phyloP scores from a whole-genome alignment of 2,329 filamentous ascomycete genomes.

The Xylariaceae sp. region DNA sequence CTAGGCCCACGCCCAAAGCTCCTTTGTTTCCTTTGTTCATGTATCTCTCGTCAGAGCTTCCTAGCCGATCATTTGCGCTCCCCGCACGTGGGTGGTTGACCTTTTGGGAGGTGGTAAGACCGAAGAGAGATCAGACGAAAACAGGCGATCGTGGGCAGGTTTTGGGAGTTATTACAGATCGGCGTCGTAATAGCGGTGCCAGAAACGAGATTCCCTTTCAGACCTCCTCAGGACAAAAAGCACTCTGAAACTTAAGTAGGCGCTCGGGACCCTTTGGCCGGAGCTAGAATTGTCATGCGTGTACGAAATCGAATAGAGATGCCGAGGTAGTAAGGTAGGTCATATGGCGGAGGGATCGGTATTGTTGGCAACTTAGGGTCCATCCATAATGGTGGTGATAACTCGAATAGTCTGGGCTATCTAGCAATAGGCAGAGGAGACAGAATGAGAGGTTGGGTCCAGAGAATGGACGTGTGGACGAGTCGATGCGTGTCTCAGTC shows the following conservation, averaged over 20 bases:
- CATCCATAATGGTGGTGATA: conserved; percentile 21
- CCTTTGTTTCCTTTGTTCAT: not conserved
- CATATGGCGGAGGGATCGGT: not conserved
- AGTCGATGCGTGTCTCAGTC: conserved; percentile 24
- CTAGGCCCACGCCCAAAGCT: conserved; percentile 9
- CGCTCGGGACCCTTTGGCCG: not conserved
- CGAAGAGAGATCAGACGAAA: not conserved
- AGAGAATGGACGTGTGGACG: conserved; percentile 4
- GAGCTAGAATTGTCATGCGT: not conserved
- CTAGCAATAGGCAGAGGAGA: not conserved
- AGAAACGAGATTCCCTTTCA: not conserved
- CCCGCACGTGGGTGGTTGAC: not conserved
- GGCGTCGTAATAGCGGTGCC: not conserved
- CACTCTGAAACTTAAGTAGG: not conserved
- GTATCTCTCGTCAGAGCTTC: not conserved
- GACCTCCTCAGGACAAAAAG: too few relatives aligned
- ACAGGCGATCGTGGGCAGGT: not conserved
- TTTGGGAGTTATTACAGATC: too few relatives aligned
- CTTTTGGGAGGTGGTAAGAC: not conserved
- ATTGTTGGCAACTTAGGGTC: conserved; percentile 18
- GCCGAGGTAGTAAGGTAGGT: conserved; percentile 3
- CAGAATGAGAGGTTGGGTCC: conserved; percentile 1
- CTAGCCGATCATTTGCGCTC: not conserved
- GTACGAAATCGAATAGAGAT: conserved; percentile 3
- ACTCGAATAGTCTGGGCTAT: conserved; percentile 4